These are phyloP conservation scores for Lactarius sp. DNA, from an alignment of 768 basidiomycete genomes.

Conservation along the genomic window DNA sequence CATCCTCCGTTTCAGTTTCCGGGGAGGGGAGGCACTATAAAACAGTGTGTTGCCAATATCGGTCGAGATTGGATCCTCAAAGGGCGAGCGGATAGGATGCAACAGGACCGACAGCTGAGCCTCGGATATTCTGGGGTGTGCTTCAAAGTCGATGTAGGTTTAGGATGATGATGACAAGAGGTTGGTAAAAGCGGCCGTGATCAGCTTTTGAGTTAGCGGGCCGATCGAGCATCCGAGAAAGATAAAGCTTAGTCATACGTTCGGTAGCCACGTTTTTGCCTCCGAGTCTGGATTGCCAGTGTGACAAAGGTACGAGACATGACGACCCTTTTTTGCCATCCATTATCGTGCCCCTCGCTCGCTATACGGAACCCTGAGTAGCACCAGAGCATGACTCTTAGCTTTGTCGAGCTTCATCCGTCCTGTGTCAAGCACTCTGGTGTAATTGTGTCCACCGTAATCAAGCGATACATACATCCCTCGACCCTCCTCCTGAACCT, in stretches of 20 bases:
- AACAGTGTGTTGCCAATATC: constrained; percentile 6
- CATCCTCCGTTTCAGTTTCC: constrained; percentile 32
- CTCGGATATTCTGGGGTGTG: too few species aligned
- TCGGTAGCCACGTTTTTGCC: constrained; percentile 41
- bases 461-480: background rate
- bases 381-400: background rate
- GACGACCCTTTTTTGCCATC: background rate
- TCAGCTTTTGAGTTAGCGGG: too few species aligned
- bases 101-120: constrained; percentile 41
- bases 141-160: too few species aligned
- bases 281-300: constrained; percentile 53
- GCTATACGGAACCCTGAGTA: background rate
- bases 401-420: background rate
- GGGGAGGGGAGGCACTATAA: constrained; percentile 4
- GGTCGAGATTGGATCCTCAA: constrained; percentile 37
- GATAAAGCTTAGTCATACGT: too few species aligned
- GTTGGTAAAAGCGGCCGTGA: too few species aligned
- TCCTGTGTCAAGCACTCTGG: background rate
- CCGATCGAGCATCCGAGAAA: too few species aligned
- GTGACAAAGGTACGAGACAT: constrained; percentile 55
- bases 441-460: background rate
- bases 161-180: too few species aligned
- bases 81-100: constrained; percentile 55
- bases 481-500: background rate
- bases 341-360: background rate